Base-by-base conservation (phyloP, 306 rosid species). In the Castanea crenata region DNA sequence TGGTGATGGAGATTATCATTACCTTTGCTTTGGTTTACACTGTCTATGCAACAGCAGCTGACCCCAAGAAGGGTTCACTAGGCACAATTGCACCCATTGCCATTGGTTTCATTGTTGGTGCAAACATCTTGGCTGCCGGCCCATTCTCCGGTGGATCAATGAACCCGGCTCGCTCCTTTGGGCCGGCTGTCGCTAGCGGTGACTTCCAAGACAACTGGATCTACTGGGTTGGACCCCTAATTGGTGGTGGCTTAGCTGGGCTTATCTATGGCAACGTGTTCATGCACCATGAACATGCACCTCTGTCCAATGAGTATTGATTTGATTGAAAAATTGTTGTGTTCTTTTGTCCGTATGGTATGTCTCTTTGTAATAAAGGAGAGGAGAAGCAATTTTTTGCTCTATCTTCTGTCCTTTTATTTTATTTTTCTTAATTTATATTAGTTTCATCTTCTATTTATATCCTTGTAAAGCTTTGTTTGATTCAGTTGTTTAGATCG, bases 81-180 rank as follows among this genome's bases (percentile, higher is more conserved):
- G 98, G 97, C 59, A 92, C 85, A 27, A 89, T 94, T 70, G 97
- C 98, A 16, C 96, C 98, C 31, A 94, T 94, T 29, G 97, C 98
- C 74, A 94, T 94, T 46, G 96, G 98, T 31, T 83, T 94, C 84
- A 91, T 92, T 41, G 98, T 94, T 63, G 98, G 97, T 2, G 97
- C 97, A 5, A 94, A 94, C 89, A 94, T 94, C 81, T 84, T 92
- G 73, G 98, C 97, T 0, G 96, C 94, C 63, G 97, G 97, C 1
- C 98, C 96, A 38, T 92, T 94, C 90, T 90, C 97, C 25, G 98
- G 97, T 0, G 96, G 98, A 1, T 94, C 98, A 12, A 94, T 92
- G 98, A 94, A 92, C 93, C 98, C 98, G 0, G 96, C 98, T 0
- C 86, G 93, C 35, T 92, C 97, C 5, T 94, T 94, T 23, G 98